phyloP scores from a whole-genome alignment of 148 eudicot genomes.

The Cornus florida region DNA sequence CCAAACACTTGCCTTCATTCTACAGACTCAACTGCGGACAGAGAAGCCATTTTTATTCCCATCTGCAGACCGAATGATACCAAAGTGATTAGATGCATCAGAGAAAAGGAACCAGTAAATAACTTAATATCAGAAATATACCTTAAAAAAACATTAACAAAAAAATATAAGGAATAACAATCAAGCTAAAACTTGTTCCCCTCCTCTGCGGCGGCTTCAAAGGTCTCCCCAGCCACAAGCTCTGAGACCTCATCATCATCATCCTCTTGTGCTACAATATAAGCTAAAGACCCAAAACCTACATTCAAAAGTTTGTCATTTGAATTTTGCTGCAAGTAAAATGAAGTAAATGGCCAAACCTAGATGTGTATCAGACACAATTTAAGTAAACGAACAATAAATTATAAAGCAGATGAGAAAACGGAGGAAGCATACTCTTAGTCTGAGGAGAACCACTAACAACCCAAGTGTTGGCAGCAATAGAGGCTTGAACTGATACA shows the following conservation, averaged over 20 bases:
- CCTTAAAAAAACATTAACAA: too few species aligned
- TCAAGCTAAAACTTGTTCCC: too few species aligned
- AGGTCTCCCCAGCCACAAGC: slow-evolving; percentile 64
- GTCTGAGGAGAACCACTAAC: slow-evolving; percentile 91
- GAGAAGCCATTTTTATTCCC: too few species aligned
- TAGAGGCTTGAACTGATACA: slow-evolving; percentile 84
- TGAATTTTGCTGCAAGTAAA: too few species aligned
- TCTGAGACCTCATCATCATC: slow-evolving; percentile 68
- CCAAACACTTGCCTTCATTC: too few species aligned
- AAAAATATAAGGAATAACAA: too few species aligned
- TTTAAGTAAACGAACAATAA: background rate
- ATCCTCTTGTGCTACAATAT: slow-evolving; percentile 18
- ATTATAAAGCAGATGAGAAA: background rate
- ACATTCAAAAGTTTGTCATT: too few species aligned
- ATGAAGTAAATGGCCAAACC: background rate
- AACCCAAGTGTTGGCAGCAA: slow-evolving; percentile 94
- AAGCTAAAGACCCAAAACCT: background rate
- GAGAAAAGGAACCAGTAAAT: too few species aligned
- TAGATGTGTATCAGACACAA: background rate
- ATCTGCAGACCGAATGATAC: too few species aligned
- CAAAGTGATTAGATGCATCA: too few species aligned
- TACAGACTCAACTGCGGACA: background rate
- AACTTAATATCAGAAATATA: too few species aligned
- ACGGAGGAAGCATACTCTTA: slow-evolving; percentile 50
- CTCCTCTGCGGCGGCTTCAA: too few species aligned